These are phyloP conservation scores for Nakazawaea siamensis DNA, from an alignment of 805 yeast genomes.

Conservation along the genomic window DNA sequence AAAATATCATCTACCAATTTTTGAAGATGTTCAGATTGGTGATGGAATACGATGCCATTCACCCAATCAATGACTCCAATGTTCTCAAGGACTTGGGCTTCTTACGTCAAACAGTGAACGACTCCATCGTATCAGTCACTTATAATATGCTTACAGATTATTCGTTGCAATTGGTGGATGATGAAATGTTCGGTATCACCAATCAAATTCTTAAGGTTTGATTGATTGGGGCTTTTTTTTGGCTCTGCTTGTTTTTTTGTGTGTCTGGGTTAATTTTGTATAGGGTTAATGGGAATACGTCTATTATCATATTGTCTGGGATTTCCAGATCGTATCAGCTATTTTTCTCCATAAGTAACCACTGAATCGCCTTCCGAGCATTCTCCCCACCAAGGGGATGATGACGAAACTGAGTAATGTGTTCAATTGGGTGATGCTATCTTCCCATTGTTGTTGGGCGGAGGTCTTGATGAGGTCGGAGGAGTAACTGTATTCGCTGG, in stretches of 20 bases:
- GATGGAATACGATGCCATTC: too few relatives aligned
- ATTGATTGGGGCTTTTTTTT: not conserved
- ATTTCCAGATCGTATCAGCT: conserved; percentile 15
- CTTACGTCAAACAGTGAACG: conserved; percentile 1
- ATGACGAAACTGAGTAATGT: conserved; percentile 51
- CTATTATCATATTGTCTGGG: not conserved
- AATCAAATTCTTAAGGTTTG: not conserved
- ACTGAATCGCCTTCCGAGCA: conserved; percentile 56
- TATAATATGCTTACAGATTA: conserved; percentile 5
- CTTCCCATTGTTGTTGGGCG: conserved; percentile 72
- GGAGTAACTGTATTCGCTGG: conserved; percentile 22
- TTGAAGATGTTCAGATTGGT: not conserved
- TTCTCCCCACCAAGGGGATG: conserved; percentile 60
- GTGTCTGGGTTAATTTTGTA: not conserved
- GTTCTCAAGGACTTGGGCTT: not conserved
- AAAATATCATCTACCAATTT: conserved; percentile 7
- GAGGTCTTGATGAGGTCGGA: conserved; percentile 21
- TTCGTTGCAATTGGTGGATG: conserved; percentile 3
- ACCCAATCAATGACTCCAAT: not conserved
- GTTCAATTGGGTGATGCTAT: conserved; percentile 49
- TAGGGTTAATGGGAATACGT: too few relatives aligned
- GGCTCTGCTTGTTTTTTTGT: not conserved
- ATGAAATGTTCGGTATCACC: conserved; percentile 3
- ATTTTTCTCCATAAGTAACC: conserved; percentile 24
- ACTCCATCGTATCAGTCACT: conserved; percentile 5